A percentile compares a stretch with the other conserved stretches of the same genome.
Conservation (phyloP, 495 filamentous ascomycete species). For the Penicillium simplicissimum region DNA sequence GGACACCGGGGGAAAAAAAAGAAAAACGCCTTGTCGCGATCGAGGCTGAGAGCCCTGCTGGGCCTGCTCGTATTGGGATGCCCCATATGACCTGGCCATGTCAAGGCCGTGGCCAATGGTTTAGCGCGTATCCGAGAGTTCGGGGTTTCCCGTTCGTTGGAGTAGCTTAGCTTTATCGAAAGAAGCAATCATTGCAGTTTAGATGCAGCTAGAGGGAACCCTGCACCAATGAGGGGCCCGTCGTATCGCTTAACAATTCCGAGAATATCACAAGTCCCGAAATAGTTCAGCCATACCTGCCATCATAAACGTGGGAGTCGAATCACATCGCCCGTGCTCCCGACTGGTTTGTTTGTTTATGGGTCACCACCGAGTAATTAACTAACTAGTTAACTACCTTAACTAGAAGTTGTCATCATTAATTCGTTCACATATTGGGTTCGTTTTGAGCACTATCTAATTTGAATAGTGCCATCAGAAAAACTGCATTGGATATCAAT, state of each 20-base stretch:
- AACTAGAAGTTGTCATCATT: background rate
- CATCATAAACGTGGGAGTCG: too few relatives aligned
- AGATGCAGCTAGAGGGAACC: background rate
- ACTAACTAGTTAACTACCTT: too few relatives aligned
- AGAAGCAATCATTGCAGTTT: background rate
- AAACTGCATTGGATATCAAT: background rate
- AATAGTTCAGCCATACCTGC: background rate
- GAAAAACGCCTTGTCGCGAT: too few relatives aligned
- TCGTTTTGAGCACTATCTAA: background rate
- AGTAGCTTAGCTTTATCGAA: background rate
- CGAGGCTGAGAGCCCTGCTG: too few relatives aligned
- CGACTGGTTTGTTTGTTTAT: background rate
- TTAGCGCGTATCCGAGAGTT: background rate
- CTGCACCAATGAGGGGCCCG: background rate
- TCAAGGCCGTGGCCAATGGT: background rate
- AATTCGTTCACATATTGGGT: background rate
- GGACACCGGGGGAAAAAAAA: too few relatives aligned
- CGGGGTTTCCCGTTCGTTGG: background rate
- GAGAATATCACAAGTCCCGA: background rate
- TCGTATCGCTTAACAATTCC: background rate
- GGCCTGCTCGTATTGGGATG: too few relatives aligned
- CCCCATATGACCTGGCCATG: background rate
- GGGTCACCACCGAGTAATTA: background rate
- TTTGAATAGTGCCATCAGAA: background rate
- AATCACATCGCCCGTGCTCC: background rate